Conservation (phyloP, 345 rosid genomes). For the Toxicodendron radicans region DNA sequence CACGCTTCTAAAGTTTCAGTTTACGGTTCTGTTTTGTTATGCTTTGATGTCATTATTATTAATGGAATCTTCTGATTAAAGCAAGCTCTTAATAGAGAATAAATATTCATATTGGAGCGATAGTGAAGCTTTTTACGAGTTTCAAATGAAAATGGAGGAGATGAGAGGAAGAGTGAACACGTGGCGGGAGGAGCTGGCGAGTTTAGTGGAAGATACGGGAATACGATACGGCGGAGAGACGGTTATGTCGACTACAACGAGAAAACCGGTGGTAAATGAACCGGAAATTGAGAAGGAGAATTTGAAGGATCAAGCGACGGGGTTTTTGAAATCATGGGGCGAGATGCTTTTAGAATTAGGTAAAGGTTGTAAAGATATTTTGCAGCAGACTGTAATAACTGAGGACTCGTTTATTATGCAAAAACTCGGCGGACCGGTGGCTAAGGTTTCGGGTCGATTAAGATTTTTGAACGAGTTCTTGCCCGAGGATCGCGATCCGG, state of each 20-base stretch:
- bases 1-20: constrained; percentile 63
- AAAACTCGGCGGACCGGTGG: constrained; percentile 69
- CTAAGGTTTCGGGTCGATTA: constrained; percentile 56
- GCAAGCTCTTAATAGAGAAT: constrained; percentile 26
- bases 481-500: constrained; percentile 98
- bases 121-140: constrained; percentile 18
- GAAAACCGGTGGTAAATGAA: constrained; percentile 17
- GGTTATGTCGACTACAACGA: constrained; percentile 17
- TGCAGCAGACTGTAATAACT: constrained; percentile 57
- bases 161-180: constrained; percentile 42
- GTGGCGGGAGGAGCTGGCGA: constrained; percentile 79
- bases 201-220: constrained; percentile 56
- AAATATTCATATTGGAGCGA: constrained; percentile 3
- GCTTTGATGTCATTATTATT: constrained; percentile 14
- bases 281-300: constrained; percentile 47
- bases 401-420: constrained; percentile 75
- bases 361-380: constrained; percentile 67
- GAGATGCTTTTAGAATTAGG: constrained; percentile 86
- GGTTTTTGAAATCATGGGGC: constrained; percentile 82
- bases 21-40: constrained; percentile 30
- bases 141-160: constrained; percentile 55
- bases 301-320: constrained; percentile 66
- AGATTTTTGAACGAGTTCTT: constrained; percentile 79
- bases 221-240: constrained; percentile 44
- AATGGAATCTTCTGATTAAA: constrained; percentile 24